Evolutionary conservation across 2,329 filamentous ascomycete genomes (phyloP), one percentile per base, ranked within the genome.

Genomic region (Verticillium nubilum): DNA sequence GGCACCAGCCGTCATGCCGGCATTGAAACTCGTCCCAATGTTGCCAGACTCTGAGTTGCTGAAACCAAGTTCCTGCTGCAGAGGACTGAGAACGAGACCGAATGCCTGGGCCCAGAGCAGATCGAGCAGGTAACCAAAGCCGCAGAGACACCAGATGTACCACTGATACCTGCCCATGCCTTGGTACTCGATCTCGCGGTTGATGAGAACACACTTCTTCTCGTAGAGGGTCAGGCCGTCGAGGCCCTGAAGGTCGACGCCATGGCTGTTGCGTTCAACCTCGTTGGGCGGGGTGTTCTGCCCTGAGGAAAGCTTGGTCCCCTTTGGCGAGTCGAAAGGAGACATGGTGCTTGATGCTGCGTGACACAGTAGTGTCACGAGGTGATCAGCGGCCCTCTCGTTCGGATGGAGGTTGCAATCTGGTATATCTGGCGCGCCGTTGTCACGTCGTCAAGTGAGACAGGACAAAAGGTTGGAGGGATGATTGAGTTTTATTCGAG

Each of bases 51-150:
- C 59, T 13, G 59, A 60, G 27, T 71, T 59, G 0, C 60, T 78
- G 59, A 86, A 84, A 0, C 81, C 81, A 25, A 86, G 67, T 67
- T 86, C 83, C 66, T 85, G 82, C 64, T 84, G 74, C 59, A 86
- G 67, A 6, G 82, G 79, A 10, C 77, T 78, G 17, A 83, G 68
- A 0, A 84, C 76, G 1, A 86, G 74, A 12, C 81, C 81, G 64
- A 86, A 83, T 0, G 80, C 83, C 63, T 85, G 83, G 3, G 83
- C 81, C 80, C 82, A 86, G 54, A 83, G 72, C 26, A 85, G 69
- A 63, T 86, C 83, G 37, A 86, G 73, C 47, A 83, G 69, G 65
- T 83, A 84, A 1, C 81, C 81, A 35, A 83, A 79, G 35, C 81
- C 81, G 62, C 81, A 84, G 0, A 84, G 69, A 3, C 69, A 65